A percentile compares a stretch with the other conserved stretches of the same genome.
Conservation (phyloP, 1,139 yeast species). For the Saccharomycopsis phalli region DNA sequence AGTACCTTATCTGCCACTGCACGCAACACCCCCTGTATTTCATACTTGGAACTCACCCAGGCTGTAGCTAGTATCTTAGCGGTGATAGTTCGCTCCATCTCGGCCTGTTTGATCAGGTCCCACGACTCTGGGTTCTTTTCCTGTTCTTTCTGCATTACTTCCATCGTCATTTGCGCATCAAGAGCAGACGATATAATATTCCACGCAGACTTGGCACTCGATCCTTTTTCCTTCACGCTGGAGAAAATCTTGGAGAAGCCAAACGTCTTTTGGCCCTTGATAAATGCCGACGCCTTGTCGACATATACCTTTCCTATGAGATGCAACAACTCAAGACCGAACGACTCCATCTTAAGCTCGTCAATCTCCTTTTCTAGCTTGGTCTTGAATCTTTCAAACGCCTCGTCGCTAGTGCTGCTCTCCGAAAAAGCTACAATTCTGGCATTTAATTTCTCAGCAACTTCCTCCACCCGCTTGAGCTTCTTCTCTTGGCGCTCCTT, state of each 20-base stretch:
- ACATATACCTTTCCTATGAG: conserved; percentile 61
- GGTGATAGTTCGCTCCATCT: conserved; percentile 55
- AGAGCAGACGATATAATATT: conserved; percentile 59
- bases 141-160: conserved; percentile 54
- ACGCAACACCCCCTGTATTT: conserved; percentile 56
- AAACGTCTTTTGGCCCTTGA: conserved; percentile 64
- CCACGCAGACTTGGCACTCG: conserved; percentile 61
- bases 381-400: conserved; percentile 31
- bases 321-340: conserved; percentile 68
- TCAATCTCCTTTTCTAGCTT: conserved; percentile 53
- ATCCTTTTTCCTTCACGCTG: conserved; percentile 64
- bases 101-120: conserved; percentile 47
- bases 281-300: conserved; percentile 44
- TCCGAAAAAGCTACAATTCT: conserved; percentile 31
- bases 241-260: conserved; percentile 55
- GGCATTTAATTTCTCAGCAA: conserved; percentile 38
- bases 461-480: conserved; percentile 44
- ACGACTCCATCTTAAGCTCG: conserved; percentile 69
- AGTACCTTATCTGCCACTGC: conserved; percentile 56
- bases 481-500: conserved; percentile 49
- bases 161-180: conserved; percentile 70
- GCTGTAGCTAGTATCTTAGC: conserved; percentile 72
- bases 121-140: conserved; percentile 43
- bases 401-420: conserved; percentile 27
- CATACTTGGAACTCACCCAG: conserved; percentile 74